Percentiles rank a stretch among this genome's conserved stretches.
Evolutionary conservation across 2,329 filamentous ascomycete species (phyloP).

Genomic region (Gremmenia infestans): DNA sequence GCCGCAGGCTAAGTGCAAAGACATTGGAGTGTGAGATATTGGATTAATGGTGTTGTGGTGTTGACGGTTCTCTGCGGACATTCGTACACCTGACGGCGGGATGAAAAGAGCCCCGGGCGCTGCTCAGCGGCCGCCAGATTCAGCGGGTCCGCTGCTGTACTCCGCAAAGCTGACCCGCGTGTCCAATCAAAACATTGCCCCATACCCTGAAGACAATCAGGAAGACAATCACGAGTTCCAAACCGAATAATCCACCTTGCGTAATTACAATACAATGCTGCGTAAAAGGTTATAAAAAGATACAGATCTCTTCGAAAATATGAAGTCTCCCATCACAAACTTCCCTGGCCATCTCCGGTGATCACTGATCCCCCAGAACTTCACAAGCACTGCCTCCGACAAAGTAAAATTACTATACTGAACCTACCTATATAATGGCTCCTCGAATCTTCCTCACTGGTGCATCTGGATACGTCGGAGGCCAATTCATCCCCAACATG

Average conservation of each 20-base stretch:
- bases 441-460: conserved; percentile 16
- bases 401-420: background rate
- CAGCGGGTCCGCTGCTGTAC: background rate
- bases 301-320: background rate
- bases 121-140: background rate
- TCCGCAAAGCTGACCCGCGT: background rate
- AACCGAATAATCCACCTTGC: background rate
- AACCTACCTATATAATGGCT: conserved; percentile 7
- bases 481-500: conserved; percentile 9
- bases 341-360: background rate
- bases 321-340: background rate
- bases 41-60: too few species aligned
- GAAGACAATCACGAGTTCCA: background rate
- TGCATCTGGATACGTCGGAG: conserved; percentile 18
- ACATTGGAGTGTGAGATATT: too few species aligned
- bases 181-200: conserved; percentile 2
- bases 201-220: too few species aligned
- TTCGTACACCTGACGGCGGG: background rate
- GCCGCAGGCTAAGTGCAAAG: background rate
- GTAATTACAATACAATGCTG: background rate
- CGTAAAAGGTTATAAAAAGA: background rate
- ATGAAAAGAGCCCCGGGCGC: background rate
- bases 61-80: too few species aligned
- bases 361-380: background rate
- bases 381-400: background rate